Conservation (phyloP, 2,329 filamentous ascomycete genomes). For the Didymella keratinophila region DNA sequence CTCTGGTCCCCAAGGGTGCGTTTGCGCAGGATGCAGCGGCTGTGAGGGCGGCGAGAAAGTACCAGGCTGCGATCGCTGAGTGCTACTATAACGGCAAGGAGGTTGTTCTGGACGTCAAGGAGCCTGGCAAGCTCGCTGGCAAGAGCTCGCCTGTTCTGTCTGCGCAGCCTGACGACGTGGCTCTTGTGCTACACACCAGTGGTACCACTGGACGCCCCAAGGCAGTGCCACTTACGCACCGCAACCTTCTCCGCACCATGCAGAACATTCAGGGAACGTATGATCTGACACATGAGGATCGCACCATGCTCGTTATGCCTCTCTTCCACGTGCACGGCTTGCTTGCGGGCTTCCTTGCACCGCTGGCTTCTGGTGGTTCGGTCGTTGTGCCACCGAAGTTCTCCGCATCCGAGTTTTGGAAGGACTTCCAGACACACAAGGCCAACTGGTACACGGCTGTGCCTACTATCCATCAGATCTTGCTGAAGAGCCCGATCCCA, state of each 20-base stretch:
- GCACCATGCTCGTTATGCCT: constrained; percentile 88
- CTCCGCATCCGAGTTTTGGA: constrained; percentile 84
- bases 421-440: constrained; percentile 73
- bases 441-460: constrained; percentile 94
- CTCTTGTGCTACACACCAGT: constrained; percentile 82
- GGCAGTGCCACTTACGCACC: constrained; percentile 80
- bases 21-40: constrained; percentile 72
- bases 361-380: constrained; percentile 77
- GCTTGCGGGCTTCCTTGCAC: constrained; percentile 80
- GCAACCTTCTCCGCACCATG: constrained; percentile 83
- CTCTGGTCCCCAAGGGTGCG: constrained; percentile 77
- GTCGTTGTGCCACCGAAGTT: constrained; percentile 81
- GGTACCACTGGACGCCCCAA: constrained; percentile 87
- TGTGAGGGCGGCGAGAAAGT: constrained; percentile 78
- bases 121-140: constrained; percentile 70
- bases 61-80: constrained; percentile 84
- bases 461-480: constrained; percentile 90
- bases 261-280: constrained; percentile 83
- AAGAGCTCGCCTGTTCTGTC: constrained; percentile 59
- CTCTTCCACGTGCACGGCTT: constrained; percentile 92
- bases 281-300: constrained; percentile 71
- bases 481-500: constrained; percentile 76
- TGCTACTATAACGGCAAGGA: constrained; percentile 79
- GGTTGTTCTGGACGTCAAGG: constrained; percentile 80
- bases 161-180: constrained; percentile 78